Percentiles rank a stretch among this genome's conserved stretches.
These are phyloP conservation scores for Trichoderma sp. DNA, from an alignment of 2,329 filamentous ascomycete genomes.

Conservation along the genomic window DNA sequence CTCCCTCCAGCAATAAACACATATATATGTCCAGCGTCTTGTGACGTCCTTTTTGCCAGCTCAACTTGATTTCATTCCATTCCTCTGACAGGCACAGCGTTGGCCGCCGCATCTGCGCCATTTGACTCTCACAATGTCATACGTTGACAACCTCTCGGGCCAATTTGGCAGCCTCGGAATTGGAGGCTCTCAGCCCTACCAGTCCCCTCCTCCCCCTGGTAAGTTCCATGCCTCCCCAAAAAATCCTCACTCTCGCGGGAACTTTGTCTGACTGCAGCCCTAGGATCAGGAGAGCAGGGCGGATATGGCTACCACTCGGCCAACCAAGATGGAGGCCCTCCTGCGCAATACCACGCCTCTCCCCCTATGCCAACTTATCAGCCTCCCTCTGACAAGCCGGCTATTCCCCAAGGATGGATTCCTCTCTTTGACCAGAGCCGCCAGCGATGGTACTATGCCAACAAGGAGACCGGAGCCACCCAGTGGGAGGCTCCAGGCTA, in stretches of 20 bases:
- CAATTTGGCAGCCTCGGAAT: constrained; percentile 10
- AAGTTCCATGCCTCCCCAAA: not conserved
- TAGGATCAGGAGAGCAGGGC: not conserved
- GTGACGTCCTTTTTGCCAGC: not conserved
- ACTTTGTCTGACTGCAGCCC: not conserved
- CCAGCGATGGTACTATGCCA: constrained; percentile 64
- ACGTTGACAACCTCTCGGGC: constrained; percentile 10
- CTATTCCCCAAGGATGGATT: constrained; percentile 59
- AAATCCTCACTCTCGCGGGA: too few relatives aligned
- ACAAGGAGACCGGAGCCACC: constrained; percentile 57
- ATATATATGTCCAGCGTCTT: not conserved
- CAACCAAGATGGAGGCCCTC: constrained; percentile 23
- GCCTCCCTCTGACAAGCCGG: constrained; percentile 41
- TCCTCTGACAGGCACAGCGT: not conserved
- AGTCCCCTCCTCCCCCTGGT: constrained; percentile 7
- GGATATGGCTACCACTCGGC: constrained; percentile 25
- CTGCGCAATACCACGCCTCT: constrained; percentile 23
- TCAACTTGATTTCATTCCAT: not conserved
- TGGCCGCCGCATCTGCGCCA: not conserved
- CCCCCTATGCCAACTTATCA: constrained; percentile 31
- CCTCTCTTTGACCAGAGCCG: constrained; percentile 60
- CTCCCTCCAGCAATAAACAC: not conserved
- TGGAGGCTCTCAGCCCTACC: constrained; percentile 15
- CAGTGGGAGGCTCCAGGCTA: constrained; percentile 61
- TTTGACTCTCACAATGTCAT: not conserved